Conservation (phyloP, 2,329 filamentous ascomycete genomes). For the Exophiala phaeomuriformis region DNA sequence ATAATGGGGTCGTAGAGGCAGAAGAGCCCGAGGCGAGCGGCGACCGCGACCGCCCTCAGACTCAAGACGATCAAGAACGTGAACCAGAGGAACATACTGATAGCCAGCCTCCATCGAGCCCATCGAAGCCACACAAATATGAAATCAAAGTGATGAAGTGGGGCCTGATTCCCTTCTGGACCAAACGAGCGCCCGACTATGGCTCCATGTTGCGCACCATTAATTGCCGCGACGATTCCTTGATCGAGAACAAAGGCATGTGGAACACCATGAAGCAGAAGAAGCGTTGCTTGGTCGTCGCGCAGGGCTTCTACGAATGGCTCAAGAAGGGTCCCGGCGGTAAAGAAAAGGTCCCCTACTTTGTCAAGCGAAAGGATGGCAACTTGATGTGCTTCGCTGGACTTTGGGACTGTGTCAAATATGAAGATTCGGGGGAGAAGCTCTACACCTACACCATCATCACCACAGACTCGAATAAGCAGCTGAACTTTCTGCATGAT, state of each 20-base stretch:
- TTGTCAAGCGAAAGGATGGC: conserved; percentile 71
- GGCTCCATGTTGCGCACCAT: conserved; percentile 76
- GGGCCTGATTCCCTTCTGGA: conserved; percentile 93
- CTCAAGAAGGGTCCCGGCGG: conserved; percentile 63
- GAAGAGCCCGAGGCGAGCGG: conserved; percentile 23
- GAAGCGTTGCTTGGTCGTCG: conserved; percentile 80
- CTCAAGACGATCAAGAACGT: conserved; percentile 8
- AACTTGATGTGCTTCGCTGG: conserved; percentile 83
- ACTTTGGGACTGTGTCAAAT: conserved; percentile 80
- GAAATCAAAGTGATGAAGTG: conserved; percentile 92
- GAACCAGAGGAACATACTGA: conserved; percentile 11
- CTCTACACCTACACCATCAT: conserved; percentile 89
- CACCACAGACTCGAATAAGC: conserved; percentile 77
- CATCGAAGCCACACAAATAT: conserved; percentile 50
- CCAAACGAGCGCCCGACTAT: conserved; percentile 73
- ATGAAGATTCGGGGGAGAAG: conserved; percentile 65
- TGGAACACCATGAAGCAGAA: conserved; percentile 86
- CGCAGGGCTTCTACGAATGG: conserved; percentile 96
- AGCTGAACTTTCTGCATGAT: conserved; percentile 80
- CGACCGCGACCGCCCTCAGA: not conserved
- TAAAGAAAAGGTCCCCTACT: conserved; percentile 80
- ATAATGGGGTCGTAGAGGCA: conserved; percentile 47
- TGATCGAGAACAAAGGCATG: conserved; percentile 69
- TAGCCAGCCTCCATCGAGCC: not conserved
- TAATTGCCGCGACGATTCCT: conserved; percentile 86